Evolutionary conservation across 371 early-diverging fungal genomes (phyloP).

Genomic region (Zychaea mexicana): DNA sequence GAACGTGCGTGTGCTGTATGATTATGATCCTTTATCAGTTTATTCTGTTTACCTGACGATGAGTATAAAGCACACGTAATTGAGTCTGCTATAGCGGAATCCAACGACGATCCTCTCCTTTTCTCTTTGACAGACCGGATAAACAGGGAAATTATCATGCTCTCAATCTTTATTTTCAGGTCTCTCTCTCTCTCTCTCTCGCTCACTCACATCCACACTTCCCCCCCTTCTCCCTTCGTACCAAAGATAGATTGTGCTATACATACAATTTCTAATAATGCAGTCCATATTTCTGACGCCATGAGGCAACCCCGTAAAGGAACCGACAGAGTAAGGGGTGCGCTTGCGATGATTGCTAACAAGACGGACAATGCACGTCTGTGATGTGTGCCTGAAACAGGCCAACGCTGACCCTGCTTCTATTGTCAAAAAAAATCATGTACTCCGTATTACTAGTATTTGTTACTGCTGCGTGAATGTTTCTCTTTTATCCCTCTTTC

Average conservation of each 20-base stretch:
- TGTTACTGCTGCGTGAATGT: background rate
- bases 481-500: background rate
- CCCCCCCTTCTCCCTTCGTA: background rate
- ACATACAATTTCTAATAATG: too few species aligned
- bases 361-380: background rate
- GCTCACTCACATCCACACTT: background rate
- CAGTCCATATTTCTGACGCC: background rate
- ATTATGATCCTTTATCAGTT: background rate
- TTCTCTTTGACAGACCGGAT: background rate
- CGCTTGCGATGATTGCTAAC: background rate
- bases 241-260: background rate
- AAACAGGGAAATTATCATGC: background rate
- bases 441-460: background rate
- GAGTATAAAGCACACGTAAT: background rate
- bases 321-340: background rate
- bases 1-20: too few species aligned
- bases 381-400: constrained; percentile 1
- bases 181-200: background rate
- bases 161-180: background rate
- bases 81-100: too few species aligned
- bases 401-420: background rate
- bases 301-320: background rate
- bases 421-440: constrained; percentile 8
- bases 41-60: background rate
- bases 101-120: background rate